Base-by-base conservation (phyloP, 2,329 filamentous ascomycete genomes). In the Fusarium cicatricum region DNA sequence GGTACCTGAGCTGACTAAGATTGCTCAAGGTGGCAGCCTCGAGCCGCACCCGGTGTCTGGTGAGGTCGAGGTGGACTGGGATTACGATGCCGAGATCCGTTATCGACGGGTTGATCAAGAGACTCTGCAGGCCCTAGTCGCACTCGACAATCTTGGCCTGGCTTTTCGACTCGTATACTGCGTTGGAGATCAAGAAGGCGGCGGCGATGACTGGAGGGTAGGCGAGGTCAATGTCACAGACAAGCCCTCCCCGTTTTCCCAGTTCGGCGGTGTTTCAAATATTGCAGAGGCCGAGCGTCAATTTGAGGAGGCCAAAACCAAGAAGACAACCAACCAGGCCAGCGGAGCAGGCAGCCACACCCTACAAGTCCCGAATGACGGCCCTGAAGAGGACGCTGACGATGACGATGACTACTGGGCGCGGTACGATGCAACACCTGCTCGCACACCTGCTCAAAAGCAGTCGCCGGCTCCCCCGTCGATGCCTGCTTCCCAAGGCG, bases 11-110 rank as follows among this genome's bases (percentile, higher is more conserved):
- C 79, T 94, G 15, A 79, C 82, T n/a, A 78, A 84, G 53, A 77
- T 89, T 12, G 85, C 86, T 28, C 81, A 82, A 64, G 81, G 82
- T 51, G 84, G 90, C 47, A 77, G 82, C 39, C 78, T 94, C 28
- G 89, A 93, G 72, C 89, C 90, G n/a, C 91, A 95, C 68, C 91
- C 91, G 3, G 85, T 89, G 5, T 92, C 89, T 3, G 90, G 90
- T 48, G 90, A 93, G 72, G 84, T 94, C 48, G 90, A 94, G 75
- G 75, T 93, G 16, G 87, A 90, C 71, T 85, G 83, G 80, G 82
- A 86, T 66, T 81, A 80, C 52, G 88, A 91, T 52, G 82, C 85
- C 8, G 79, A 85, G 55, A 79, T 81, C 23, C 80, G 83, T 47
- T 94, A 88, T 75, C 80, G 85, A 55, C 81, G 90, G n/a, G 72